These are phyloP conservation scores for Esteya vermicola DNA, from an alignment of 2,329 filamentous ascomycete species.

Conservation along the genomic window DNA sequence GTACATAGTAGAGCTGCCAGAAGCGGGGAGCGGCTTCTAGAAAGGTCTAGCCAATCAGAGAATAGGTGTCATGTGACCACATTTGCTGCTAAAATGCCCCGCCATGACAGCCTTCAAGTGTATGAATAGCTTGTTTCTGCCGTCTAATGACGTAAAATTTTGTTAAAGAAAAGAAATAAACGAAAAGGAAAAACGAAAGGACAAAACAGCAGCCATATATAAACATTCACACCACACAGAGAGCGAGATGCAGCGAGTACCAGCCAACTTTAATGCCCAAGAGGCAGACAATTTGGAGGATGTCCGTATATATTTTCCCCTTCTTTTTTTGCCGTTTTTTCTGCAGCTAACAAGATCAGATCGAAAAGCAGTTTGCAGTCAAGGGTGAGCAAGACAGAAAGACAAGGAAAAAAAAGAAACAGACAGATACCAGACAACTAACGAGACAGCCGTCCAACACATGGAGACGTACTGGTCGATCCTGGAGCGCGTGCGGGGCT, in stretches of 20 bases:
- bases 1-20: not conserved
- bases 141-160: no score
- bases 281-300: conserved; percentile 40
- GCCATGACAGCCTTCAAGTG: not conserved
- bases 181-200: not conserved
- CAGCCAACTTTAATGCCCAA: conserved; percentile 46
- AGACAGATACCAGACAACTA: not conserved
- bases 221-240: conserved; percentile 9
- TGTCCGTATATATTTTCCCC: conserved; percentile 22
- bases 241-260: conserved; percentile 21
- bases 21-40: not conserved
- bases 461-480: conserved; percentile 96
- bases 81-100: not conserved
- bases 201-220: not conserved
- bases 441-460: conserved; percentile 62
- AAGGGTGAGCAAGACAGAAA: conserved; percentile 72
- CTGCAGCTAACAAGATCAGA: conserved; percentile 34
- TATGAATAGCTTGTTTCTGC: no score
- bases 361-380: conserved; percentile 98
- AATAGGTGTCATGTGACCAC: not conserved
- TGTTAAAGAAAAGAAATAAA: not conserved
- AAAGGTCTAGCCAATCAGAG: not conserved
- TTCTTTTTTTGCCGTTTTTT: not conserved
- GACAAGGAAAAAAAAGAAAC: no score
- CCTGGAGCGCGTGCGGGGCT: conserved; percentile 79